Base-by-base conservation (phyloP, 2,329 filamentous ascomycete species). In the Talaromyces sp. region DNA sequence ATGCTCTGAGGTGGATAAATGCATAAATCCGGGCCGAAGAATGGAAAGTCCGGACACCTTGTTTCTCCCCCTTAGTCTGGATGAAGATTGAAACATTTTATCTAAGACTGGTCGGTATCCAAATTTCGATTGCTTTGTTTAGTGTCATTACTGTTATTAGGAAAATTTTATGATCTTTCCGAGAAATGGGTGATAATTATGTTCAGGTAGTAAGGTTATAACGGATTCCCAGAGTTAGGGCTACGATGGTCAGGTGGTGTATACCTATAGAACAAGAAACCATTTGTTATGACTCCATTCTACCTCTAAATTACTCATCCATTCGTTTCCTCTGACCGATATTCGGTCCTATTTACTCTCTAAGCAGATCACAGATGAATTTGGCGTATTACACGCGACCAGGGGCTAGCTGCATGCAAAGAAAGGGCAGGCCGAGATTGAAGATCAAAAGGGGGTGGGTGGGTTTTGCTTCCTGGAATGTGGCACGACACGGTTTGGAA, bases 61-160 rank as follows among this genome's bases (percentile, higher is more conserved):
- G n/a, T n/a, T n/a, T n/a, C n/a, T 19, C 19, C 45, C 43, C 45
- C n/a, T 25, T 10, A 41, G 17, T 39, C 22, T 15, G 37, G 41
- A 53, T 48, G 45, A 35, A 48, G 45, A 48, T 48, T 37, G 25
- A 53, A 53, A 33, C 36, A 53, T 53, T 31, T 39, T 17, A 6
- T 19, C n/a, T 19, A 41, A 28, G 25, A 28, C 25, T 3, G 7
- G 3, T 3, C 25, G 9, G 9, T 10, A 19, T 13, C 11, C n/a
- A 33, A 8, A 2, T 33, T 21, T 48, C 5, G 21, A n/a, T 17
- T 15, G 3, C 8, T 19, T 33, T n/a, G n/a, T n/a, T 46, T 31
- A 46, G 43, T 22, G 43, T 35, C 5, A 19, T 35, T 6, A 17
- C 13, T 13, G 5, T 11, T 46, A n/a, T n/a, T n/a, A n/a, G 21